phyloP scores from a whole-genome alignment of 345 rosid genomes.

The Lumnitzera racemosa region DNA sequence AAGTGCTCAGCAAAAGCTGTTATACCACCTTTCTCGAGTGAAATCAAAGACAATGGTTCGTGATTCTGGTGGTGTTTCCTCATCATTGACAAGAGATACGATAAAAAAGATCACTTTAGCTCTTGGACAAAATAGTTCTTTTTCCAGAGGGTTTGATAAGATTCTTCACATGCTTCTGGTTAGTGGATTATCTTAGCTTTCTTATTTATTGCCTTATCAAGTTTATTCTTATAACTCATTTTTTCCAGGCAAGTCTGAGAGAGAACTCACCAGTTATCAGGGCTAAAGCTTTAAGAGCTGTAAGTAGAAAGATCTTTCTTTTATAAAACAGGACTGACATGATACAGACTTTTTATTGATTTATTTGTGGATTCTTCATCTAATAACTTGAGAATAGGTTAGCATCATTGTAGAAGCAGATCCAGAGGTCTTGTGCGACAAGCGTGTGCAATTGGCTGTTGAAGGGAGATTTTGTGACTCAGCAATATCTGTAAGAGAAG shows the following conservation, averaged over 20 bases:
- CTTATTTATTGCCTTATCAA: slow-evolving; percentile 8
- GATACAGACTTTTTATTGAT: not conserved
- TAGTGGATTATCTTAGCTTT: slow-evolving; percentile 27
- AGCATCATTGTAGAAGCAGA: slow-evolving; percentile 96
- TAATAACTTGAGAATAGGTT: slow-evolving; percentile 51
- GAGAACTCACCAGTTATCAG: slow-evolving; percentile 93
- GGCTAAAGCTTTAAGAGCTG: slow-evolving; percentile 95
- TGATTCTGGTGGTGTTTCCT: slow-evolving; percentile 52
- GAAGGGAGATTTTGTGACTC: slow-evolving; percentile 99
- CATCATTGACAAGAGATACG: slow-evolving; percentile 59
- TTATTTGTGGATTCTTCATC: not conserved
- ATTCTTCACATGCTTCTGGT: slow-evolving; percentile 97
- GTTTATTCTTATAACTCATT: slow-evolving; percentile 19
- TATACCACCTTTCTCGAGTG: slow-evolving; percentile 66
- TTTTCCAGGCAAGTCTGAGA: slow-evolving; percentile 83
- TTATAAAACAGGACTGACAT: slow-evolving; percentile 2
- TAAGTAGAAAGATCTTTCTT: slow-evolving; percentile 30
- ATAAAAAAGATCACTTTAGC: slow-evolving; percentile 79
- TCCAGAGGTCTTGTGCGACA: slow-evolving; percentile 92
- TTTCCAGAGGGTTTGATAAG: slow-evolving; percentile 95
- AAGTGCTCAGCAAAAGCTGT: slow-evolving; percentile 57
- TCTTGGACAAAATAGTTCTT: slow-evolving; percentile 86
- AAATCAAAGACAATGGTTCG: slow-evolving; percentile 81
- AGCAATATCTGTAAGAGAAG: slow-evolving; percentile 97
- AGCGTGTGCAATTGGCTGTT: slow-evolving; percentile 91